Conservation (phyloP, 169 alveolate genomes). For the Plasmodium coatneyi region DNA sequence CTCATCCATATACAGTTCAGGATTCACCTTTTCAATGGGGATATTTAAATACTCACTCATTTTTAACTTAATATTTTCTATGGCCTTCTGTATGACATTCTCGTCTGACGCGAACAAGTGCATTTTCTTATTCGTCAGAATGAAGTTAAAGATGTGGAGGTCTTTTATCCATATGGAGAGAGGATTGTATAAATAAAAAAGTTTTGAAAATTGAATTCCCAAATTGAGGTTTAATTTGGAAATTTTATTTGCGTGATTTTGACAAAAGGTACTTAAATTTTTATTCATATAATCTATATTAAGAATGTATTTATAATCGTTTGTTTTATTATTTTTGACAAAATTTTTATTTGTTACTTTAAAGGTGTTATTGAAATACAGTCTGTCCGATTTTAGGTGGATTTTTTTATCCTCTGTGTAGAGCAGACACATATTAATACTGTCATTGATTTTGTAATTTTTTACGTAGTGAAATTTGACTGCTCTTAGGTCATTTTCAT, state of each 20-base stretch:
- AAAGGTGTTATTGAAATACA: conserved; percentile 45
- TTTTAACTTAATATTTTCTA: conserved; percentile 32
- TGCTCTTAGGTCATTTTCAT: conserved; percentile 47
- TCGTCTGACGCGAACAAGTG: conserved; percentile 16
- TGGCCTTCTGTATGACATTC: conserved; percentile 51
- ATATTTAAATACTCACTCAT: conserved; percentile 35
- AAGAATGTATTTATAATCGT: conserved; percentile 31
- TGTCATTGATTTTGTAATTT: conserved; percentile 37
- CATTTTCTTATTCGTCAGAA: background rate
- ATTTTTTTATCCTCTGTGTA: conserved; percentile 65
- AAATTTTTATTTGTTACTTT: conserved; percentile 64
- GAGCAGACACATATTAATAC: conserved; percentile 41
- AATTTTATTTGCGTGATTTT: conserved; percentile 33
- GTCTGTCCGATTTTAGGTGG: conserved; percentile 21
- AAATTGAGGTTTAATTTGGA: conserved; percentile 52
- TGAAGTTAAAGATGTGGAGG: conserved; percentile 40
- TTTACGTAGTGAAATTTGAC: conserved; percentile 67
- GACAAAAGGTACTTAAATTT: conserved; percentile 42
- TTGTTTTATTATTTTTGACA: conserved; percentile 35
- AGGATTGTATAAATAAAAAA: conserved; percentile 53
- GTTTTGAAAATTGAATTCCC: conserved; percentile 46
- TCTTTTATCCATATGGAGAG: conserved; percentile 54
- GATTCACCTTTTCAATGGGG: conserved; percentile 32
- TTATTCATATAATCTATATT: conserved; percentile 43
- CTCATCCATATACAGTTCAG: conserved; percentile 20